Evolutionary conservation across 2,329 filamentous ascomycete genomes (phyloP), one percentile per base, ranked within the genome.

Genomic region (Cercospora brassicicola): DNA sequence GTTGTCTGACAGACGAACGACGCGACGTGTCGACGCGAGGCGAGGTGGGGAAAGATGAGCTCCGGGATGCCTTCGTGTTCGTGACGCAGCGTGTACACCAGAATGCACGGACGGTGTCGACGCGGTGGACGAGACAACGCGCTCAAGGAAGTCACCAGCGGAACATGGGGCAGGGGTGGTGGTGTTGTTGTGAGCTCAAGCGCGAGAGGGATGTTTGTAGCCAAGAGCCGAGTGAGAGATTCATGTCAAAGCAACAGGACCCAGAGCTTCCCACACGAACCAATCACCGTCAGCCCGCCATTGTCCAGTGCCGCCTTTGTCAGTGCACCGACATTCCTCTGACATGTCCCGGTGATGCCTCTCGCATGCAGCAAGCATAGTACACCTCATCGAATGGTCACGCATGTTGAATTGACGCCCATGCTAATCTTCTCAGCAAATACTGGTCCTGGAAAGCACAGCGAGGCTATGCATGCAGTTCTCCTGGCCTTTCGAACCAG

Each of bases 11-110:
- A n/a, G 55, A 31, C 7, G 30, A 23, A 23, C 55, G 30, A 59
- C 55, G 55, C 55, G 55, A 59, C 55, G 28, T 59, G 31, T 59
- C 55, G 55, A 59, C 55, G 55, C 55, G 55, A 59, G 55, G 18
- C 31, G 31, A 36, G 31, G 55, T 59, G 55, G 55, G 55, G 55
- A 59, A 59, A 18, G 55, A 59, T 20, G 30, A 36, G 55, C 28
- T 59, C 55, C 55, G 31, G 3, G n/a, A 36, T 20, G 23, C 23
- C 48, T 2, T 36, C 4, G 28, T 59, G 15, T 33, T 59, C 28
- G 55, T 18, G 28, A 36, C 4, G 18, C 55, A 59, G 55, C 31
- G 23, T 26, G 48, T 26, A 9, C 23, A 30, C 23, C 23, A 55
- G 48, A 28, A 10, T 55, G 48, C 48, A 55, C n/a, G 13, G 48